Base-by-base conservation (phyloP, 169 alveolate genomes). In the Sarcocystis neurona region DNA sequence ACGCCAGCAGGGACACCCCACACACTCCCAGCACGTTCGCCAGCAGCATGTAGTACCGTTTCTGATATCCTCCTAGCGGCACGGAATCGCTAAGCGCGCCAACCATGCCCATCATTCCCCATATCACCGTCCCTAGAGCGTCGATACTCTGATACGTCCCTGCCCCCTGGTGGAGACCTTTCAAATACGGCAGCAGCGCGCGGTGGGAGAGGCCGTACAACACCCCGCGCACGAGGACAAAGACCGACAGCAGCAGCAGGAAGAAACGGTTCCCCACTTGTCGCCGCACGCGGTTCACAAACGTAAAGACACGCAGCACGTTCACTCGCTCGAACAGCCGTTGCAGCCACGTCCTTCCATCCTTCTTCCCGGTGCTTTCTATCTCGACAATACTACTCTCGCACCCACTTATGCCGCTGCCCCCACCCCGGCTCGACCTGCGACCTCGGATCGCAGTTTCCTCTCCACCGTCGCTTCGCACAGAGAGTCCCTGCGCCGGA, bases 41-140 rank as follows among this genome's bases (percentile, higher is more conserved):
- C n/a, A 58, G n/a, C n/a, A 84, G 32, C 86, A 85, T 82, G 80
- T 85, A 85, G 79, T 75, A 72, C 58, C 63, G 84, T 44, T 75
- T 89, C 66, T 90, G 88, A 79, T 66, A 84, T 4, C 88, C 89
- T 30, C 56, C 79, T 0, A 84, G 30, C 23, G 90, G 89, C 41
- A 70, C 39, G 46, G 48, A 89, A 46, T 78, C 89, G 72, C 82
- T 80, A 27, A 89, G n/a, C 30, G 74, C 30, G 41, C 90, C 90
- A 5, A 85, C 75, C 6, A 85, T 46, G 10, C 90, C 90, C 78
- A 56, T 74, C 63, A 85, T 72, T 1, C 82, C 56, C 82, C 82
- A 72, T 48, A 72, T 72, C 20, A 72, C 82, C 30, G 82, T 72
- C n/a, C 82, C 82, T 5, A 72, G 82, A 18, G 82, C 82, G 53